A percentile compares a stretch with the other conserved stretches of the same genome.
Evolutionary conservation across 768 basidiomycete species (phyloP).

Genomic region (Agrocybe praecox): DNA sequence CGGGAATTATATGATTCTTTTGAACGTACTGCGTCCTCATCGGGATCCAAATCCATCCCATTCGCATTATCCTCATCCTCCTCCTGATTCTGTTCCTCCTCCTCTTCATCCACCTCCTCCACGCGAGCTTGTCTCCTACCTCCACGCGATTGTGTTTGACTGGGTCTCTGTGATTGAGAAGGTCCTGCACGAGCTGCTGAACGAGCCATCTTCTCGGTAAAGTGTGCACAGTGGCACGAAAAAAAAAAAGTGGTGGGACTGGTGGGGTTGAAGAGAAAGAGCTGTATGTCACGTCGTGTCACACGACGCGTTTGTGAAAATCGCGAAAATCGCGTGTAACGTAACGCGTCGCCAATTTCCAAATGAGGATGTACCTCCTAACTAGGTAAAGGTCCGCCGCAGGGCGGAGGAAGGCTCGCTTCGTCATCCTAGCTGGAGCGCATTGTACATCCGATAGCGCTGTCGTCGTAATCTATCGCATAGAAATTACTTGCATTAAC

Average conservation of each 20-base stretch:
- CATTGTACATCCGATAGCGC: no score
- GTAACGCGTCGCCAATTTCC: slow-evolving; percentile 2
- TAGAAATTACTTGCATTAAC: no score
- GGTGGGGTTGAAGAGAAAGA: slow-evolving; percentile 8
- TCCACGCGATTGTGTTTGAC: slow-evolving; percentile 36
- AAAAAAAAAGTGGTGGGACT: no score
- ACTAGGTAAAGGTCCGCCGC: no score
- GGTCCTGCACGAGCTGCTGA: slow-evolving; percentile 39
- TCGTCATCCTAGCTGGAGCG: no score
- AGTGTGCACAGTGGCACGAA: neutral
- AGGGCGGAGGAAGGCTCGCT: no score
- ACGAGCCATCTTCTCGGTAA: slow-evolving; percentile 29
- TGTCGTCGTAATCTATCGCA: no score
- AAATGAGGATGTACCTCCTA: neutral
- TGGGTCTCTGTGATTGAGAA: slow-evolving; percentile 41
- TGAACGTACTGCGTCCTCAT: slow-evolving; percentile 24
- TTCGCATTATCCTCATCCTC: slow-evolving; percentile 40
- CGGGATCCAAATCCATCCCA: slow-evolving; percentile 34
- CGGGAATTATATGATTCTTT: neutral
- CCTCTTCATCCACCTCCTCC: slow-evolving; percentile 33
- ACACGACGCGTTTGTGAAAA: slow-evolving; percentile 12
- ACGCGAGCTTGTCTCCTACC: slow-evolving; percentile 20
- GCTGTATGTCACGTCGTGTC: slow-evolving; percentile 14
- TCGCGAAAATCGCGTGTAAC: neutral
- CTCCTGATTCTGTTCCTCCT: slow-evolving; percentile 30